phyloP scores from a whole-genome alignment of 306 rosid species.

The Prunus dulcis region DNA sequence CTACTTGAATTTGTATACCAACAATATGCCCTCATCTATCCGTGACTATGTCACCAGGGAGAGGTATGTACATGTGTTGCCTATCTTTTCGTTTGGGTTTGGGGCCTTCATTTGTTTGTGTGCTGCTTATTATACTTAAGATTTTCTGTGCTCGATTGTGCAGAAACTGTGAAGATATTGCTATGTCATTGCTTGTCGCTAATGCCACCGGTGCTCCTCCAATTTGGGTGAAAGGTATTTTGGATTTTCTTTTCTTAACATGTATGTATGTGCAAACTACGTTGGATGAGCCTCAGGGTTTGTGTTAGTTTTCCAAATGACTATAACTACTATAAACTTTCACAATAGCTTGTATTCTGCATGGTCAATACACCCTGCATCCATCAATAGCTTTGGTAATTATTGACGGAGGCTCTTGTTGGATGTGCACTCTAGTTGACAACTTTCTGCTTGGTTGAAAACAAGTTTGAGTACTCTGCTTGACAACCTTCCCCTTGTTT shows the following conservation, averaged over 20 bases:
- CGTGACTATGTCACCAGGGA: constrained; percentile 43
- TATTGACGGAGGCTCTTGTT: background rate
- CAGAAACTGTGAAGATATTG: constrained; percentile 64
- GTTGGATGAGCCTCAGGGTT: background rate
- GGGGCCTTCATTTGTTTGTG: background rate
- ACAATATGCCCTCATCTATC: constrained; percentile 39
- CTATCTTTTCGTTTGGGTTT: background rate
- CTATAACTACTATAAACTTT: background rate
- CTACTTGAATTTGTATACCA: constrained; percentile 48
- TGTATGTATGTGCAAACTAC: background rate
- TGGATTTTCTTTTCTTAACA: background rate
- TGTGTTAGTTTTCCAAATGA: background rate
- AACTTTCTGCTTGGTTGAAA: background rate
- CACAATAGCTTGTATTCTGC: background rate
- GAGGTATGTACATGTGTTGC: constrained; percentile 20
- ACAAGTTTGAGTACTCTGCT: background rate
- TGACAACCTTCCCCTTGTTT: background rate
- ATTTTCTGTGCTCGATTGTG: background rate
- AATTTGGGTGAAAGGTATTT: constrained; percentile 57
- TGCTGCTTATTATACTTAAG: constrained; percentile 6
- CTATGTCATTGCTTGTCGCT: constrained; percentile 55
- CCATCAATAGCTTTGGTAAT: background rate
- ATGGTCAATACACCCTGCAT: background rate
- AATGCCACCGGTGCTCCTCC: constrained; percentile 55
- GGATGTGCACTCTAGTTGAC: background rate